Base-by-base conservation (phyloP, 2,329 filamentous ascomycete species). In the Colletotrichum endophyticum region DNA sequence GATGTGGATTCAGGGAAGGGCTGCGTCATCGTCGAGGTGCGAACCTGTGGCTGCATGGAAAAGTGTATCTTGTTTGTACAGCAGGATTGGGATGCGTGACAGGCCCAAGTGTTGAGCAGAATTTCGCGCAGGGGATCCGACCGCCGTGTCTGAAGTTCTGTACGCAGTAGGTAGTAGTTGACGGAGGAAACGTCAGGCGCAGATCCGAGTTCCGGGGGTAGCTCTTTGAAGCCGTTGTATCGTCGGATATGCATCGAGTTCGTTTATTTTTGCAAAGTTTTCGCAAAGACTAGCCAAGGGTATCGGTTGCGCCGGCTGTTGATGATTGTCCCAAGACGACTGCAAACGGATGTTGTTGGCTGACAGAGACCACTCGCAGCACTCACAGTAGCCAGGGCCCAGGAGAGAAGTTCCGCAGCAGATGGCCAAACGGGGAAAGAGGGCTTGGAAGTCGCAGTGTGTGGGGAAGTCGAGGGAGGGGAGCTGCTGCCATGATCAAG, bases 121-220 rank as follows among this genome's bases (percentile, higher is more conserved):
- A 63, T 59, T 75, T 73, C 30, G 30, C 56, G 63, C 57, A 62
- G 28, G 62, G 28, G 63, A 66, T 75, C 73, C 66, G 70, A 75
- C 70, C 70, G 69, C 64, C 28, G 39, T 64, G 56, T 27, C 69
- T 67, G 69, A 75, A 75, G 69, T 36, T 39, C 57, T 39, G 22
- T 25, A 66, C 25, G 44, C 44, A 22, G 44, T 12, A 61, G n/a
- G n/a, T 13, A 49, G 44, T 53, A 53, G 2, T 22, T 49, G 39
- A 19, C 11, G 44, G n/a, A 61, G 16, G 44, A 68, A 56, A 39
- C n/a, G 32, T 53, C 53, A 66, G 63, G 66, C 53, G 53, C 22
- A 56, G 53, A 72, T 75, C 62, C 28, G 56, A 72, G 53, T 44
- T 27, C 63, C 28, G 28, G 27, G 72, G 49, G 66, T 39, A 69